Percentiles rank a stretch among this genome's conserved stretches.
These are phyloP conservation scores for Bimuria novae-zelandiae DNA, from an alignment of 2,329 filamentous ascomycete genomes.

Conservation along the genomic window DNA sequence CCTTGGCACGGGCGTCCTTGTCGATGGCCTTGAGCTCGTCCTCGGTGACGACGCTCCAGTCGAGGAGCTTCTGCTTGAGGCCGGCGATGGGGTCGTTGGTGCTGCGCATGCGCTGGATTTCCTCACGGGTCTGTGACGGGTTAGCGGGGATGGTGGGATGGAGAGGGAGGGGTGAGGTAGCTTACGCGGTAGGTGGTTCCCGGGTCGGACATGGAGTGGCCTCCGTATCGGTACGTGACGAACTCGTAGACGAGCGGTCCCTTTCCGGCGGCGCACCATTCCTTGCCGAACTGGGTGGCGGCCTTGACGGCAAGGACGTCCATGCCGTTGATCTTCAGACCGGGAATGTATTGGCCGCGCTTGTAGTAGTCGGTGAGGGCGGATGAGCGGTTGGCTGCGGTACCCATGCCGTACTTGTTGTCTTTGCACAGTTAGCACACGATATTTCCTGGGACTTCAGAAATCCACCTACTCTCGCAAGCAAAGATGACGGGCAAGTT, in stretches of 20 bases:
- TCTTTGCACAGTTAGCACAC: slow-evolving; percentile 60
- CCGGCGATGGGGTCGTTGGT: slow-evolving; percentile 98
- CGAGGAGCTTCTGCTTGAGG: slow-evolving; percentile 95
- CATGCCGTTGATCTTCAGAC: slow-evolving; percentile 99
- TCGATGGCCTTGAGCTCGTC: slow-evolving; percentile 96
- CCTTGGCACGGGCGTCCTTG: slow-evolving; percentile 84
- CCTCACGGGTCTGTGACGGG: slow-evolving; percentile 76
- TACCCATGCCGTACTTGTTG: slow-evolving; percentile 99
- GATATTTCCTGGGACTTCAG: neutral
- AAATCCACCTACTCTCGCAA: slow-evolving; percentile 81
- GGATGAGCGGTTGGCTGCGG: slow-evolving; percentile 88
- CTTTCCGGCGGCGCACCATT: slow-evolving; percentile 81
- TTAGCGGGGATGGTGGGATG: slow-evolving; percentile 19
- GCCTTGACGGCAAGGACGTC: slow-evolving; percentile 98
- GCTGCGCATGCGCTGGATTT: slow-evolving; percentile 99
- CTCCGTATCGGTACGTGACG: slow-evolving; percentile 98
- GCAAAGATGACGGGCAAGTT: slow-evolving; percentile 93
- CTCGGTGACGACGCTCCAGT: slow-evolving; percentile 90
- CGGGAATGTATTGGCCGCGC: slow-evolving; percentile 98
- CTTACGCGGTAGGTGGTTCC: slow-evolving; percentile 89
- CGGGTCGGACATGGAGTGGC: slow-evolving; percentile 99
- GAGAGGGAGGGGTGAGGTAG: neutral
- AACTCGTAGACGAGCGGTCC: slow-evolving; percentile 97
- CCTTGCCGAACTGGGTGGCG: slow-evolving; percentile 90
- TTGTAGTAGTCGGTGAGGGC: slow-evolving; percentile 99